Conservation (phyloP, 352 stramenopile species). For the Globisporangium irregulare region DNA sequence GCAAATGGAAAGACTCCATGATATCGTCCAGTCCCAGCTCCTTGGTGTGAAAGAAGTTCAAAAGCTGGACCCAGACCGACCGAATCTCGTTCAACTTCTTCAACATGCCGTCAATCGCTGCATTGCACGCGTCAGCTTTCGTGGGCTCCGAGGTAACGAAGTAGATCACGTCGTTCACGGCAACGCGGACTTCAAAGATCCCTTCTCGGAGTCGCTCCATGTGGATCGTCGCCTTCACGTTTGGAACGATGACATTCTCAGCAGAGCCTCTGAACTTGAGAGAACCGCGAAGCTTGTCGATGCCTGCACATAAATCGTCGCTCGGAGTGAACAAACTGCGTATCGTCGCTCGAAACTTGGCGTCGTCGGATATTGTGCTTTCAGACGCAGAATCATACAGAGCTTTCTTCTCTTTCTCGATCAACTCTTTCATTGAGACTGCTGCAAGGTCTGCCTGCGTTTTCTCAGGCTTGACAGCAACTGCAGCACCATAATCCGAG, state of each 20-base stretch:
- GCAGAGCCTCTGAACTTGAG: constrained; percentile 59
- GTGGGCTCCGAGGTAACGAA: constrained; percentile 33
- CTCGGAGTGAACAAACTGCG: constrained; percentile 70
- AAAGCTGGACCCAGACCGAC: constrained; percentile 53
- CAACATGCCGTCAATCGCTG: constrained; percentile 58
- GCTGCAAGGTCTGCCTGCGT: background rate
- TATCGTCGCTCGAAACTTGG: constrained; percentile 61
- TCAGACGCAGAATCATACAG: constrained; percentile 56
- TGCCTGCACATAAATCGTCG: constrained; percentile 61
- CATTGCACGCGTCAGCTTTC: constrained; percentile 67
- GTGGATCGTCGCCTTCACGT: constrained; percentile 65
- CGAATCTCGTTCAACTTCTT: constrained; percentile 49
- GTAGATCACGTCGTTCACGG: constrained; percentile 63
- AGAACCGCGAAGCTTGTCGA: constrained; percentile 45
- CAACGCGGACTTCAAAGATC: constrained; percentile 52
- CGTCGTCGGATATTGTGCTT: constrained; percentile 36
- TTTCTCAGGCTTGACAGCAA: constrained; percentile 25
- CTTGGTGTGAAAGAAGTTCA: constrained; percentile 76
- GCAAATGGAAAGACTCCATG: constrained; percentile 54
- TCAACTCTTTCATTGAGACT: constrained; percentile 7
- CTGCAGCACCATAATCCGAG: constrained; percentile 34
- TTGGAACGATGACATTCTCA: constrained; percentile 50
- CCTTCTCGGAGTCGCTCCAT: constrained; percentile 62
- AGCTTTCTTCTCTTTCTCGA: constrained; percentile 34
- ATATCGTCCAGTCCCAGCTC: constrained; percentile 41